Percentiles rank a stretch among this genome's conserved stretches.
phyloP scores from a whole-genome alignment of 2,329 filamentous ascomycete genomes.

The Fusarium floridanum region DNA sequence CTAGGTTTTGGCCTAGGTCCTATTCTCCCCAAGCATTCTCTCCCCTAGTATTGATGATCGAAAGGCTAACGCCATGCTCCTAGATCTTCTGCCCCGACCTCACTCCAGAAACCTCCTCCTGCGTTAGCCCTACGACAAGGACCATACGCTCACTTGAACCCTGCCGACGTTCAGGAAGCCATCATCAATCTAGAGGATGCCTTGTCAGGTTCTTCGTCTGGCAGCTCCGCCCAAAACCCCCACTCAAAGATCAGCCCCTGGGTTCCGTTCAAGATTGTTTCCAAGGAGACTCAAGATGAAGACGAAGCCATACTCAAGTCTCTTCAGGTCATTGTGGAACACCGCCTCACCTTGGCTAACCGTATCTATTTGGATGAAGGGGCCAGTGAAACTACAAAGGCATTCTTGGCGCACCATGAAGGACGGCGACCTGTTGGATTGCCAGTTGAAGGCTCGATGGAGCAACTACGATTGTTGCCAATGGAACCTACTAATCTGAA shows the following conservation, averaged over 20 bases:
- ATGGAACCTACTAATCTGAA: conserved; percentile 59
- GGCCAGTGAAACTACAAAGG: conserved; percentile 11
- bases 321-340: conserved; percentile 48
- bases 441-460: conserved; percentile 46
- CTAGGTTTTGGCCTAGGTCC: background rate
- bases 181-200: conserved; percentile 50
- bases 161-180: conserved; percentile 51
- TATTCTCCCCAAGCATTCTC: too few species aligned
- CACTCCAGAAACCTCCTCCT: conserved; percentile 28
- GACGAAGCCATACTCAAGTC: conserved; percentile 47
- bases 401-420: conserved; percentile 10
- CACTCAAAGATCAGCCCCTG: conserved; percentile 30
- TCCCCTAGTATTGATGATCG: background rate
- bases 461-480: conserved; percentile 57
- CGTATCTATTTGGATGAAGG: conserved; percentile 50
- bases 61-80: conserved; percentile 8
- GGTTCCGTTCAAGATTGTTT: conserved; percentile 43
- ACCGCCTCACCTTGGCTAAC: conserved; percentile 48
- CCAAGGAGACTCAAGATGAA: conserved; percentile 45
- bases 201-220: background rate
- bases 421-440: conserved; percentile 31
- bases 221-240: conserved; percentile 1
- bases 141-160: conserved; percentile 54
- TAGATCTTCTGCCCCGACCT: conserved; percentile 17
- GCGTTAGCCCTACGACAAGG: conserved; percentile 41